Evolutionary conservation across 495 filamentous ascomycete genomes (phyloP).

Genomic region (Cercophora sp.): DNA sequence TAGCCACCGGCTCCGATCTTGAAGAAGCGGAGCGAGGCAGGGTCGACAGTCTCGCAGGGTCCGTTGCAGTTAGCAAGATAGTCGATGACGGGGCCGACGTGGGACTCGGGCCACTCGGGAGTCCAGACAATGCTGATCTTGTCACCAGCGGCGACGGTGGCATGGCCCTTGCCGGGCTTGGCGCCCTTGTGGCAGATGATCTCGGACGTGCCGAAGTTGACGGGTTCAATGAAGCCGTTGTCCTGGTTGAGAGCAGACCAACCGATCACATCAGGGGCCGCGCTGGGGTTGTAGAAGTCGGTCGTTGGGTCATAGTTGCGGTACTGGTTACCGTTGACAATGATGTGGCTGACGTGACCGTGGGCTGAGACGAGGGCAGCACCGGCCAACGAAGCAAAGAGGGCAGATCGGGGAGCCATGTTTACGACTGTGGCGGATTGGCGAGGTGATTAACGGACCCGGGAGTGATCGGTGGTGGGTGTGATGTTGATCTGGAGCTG

Average conservation of each 20-base stretch:
- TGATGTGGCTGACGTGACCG: constrained; percentile 56
- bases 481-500: neutral
- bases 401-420: constrained; percentile 24
- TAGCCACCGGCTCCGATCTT: constrained; percentile 69
- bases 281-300: constrained; percentile 28
- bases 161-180: constrained; percentile 36
- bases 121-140: constrained; percentile 45
- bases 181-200: constrained; percentile 50
- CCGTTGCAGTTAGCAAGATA: constrained; percentile 74
- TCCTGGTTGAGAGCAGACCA: constrained; percentile 55
- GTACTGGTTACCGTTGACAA: constrained; percentile 55
- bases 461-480: too few relatives aligned
- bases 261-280: constrained; percentile 49
- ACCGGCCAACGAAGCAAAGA: constrained; percentile 45
- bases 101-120: constrained; percentile 39
- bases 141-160: constrained; percentile 41
- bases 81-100: constrained; percentile 64
- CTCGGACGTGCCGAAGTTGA: constrained; percentile 37
- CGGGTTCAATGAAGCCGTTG: constrained; percentile 55
- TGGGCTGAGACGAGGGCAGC: constrained; percentile 55
- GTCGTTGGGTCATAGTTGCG: constrained; percentile 40
- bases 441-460: too few relatives aligned
- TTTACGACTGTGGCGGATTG: too few relatives aligned
- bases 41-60: constrained; percentile 61
- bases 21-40: constrained; percentile 64